Percentiles rank a stretch among this genome's conserved stretches.
phyloP scores from a whole-genome alignment of 78 protist species.

The Chrysochromulina tobinii region DNA sequence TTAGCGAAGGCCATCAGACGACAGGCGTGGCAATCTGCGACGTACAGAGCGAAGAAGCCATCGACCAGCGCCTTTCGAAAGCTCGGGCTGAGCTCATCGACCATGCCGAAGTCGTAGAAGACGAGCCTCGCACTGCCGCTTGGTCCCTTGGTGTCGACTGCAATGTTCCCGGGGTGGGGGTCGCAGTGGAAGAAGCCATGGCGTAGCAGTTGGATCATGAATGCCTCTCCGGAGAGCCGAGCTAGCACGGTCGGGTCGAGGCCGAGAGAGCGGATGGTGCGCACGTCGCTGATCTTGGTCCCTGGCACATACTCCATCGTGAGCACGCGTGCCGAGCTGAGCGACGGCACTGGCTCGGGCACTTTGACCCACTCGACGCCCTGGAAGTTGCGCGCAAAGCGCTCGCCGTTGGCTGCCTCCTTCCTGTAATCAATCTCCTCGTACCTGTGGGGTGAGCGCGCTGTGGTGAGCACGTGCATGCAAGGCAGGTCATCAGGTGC shows the following conservation, averaged over 20 bases:
- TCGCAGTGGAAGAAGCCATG: conserved; percentile 26
- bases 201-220: neutral
- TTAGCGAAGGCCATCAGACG: no score
- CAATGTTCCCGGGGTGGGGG: conserved; percentile 30
- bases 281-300: neutral
- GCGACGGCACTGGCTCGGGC: neutral
- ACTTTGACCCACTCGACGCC: conserved; percentile 14
- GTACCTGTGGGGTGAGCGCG: neutral
- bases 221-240: neutral
- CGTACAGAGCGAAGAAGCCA: neutral
- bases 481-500: neutral
- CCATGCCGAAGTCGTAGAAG: conserved; percentile 25
- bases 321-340: neutral
- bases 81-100: neutral
- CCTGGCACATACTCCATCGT: conserved; percentile 24
- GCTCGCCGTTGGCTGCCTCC: neutral
- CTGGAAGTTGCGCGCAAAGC: neutral
- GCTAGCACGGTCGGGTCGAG: neutral
- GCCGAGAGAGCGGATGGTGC: neutral
- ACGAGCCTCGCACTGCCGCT: neutral
- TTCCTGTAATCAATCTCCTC: no score
- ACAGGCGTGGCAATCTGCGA: no score
- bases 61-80: neutral
- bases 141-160: neutral
- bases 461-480: no score